A percentile compares a stretch with the other conserved stretches of the same genome.
Conservation (phyloP, 2,329 filamentous ascomycete genomes). For the Chaetomiaceae sp. region DNA sequence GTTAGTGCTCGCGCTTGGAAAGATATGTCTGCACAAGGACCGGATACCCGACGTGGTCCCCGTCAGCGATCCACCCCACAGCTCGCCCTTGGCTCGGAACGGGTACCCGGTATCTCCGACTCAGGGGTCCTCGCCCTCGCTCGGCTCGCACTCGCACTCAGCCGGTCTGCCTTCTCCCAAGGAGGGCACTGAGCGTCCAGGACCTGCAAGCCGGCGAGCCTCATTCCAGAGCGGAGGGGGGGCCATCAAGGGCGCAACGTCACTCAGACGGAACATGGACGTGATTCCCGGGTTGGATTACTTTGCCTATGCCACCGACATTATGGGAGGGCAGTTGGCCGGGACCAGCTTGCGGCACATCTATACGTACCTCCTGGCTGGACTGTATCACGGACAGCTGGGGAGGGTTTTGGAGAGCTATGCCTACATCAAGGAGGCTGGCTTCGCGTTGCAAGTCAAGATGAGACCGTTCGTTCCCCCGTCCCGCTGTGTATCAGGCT, state of each 20-base stretch:
- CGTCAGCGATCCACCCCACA: constrained; percentile 38
- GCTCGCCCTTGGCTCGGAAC: constrained; percentile 43
- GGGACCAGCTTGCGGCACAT: constrained; percentile 78
- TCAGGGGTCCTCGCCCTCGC: constrained; percentile 51
- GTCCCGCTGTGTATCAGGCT: not conserved
- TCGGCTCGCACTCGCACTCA: constrained; percentile 42
- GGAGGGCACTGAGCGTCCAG: constrained; percentile 40
- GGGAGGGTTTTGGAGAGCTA: constrained; percentile 83
- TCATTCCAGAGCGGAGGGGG: constrained; percentile 43
- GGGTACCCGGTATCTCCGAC: constrained; percentile 48
- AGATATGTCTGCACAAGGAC: constrained; percentile 61
- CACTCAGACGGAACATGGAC: constrained; percentile 62
- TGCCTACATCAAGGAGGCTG: constrained; percentile 53
- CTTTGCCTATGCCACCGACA: constrained; percentile 80
- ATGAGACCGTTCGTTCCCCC: constrained; percentile 60
- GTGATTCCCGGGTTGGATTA: constrained; percentile 86
- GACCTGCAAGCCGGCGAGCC: constrained; percentile 44
- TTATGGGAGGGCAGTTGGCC: constrained; percentile 75
- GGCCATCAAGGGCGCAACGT: constrained; percentile 15
- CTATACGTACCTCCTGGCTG: constrained; percentile 78
- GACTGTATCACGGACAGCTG: constrained; percentile 83
- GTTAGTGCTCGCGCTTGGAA: constrained; percentile 78
- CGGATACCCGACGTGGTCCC: constrained; percentile 54
- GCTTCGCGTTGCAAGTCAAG: constrained; percentile 61
- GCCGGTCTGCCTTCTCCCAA: constrained; percentile 49